Evolutionary conservation across 2,329 filamentous ascomycete species (phyloP).

Genomic region (Xylaria sp.): DNA sequence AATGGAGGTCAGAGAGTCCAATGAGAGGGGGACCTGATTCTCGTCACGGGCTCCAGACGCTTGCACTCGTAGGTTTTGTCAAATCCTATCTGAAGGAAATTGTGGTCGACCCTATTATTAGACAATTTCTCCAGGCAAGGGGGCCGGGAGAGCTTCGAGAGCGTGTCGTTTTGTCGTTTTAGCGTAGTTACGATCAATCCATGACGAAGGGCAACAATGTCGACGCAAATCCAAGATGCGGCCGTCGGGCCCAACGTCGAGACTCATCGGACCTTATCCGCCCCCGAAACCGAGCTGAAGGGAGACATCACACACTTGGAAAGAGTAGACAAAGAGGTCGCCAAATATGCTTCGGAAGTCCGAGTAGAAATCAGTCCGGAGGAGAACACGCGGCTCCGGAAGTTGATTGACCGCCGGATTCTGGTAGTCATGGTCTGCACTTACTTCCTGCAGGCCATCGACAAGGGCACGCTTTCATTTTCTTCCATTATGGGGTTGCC

Average conservation of each 20-base stretch:
- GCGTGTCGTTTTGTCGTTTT: neutral
- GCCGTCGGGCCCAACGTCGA: slow-evolving; percentile 27
- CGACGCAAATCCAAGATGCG: slow-evolving; percentile 19
- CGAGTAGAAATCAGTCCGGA: slow-evolving; percentile 53
- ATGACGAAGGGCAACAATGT: slow-evolving; percentile 21
- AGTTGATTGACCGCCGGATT: slow-evolving; percentile 61
- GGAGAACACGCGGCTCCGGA: slow-evolving; percentile 56
- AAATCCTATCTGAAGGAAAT: too few species aligned
- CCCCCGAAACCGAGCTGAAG: slow-evolving; percentile 40
- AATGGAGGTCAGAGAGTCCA: neutral
- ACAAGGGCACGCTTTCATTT: slow-evolving; percentile 62
- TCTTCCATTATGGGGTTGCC: slow-evolving; percentile 59
- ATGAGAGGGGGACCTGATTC: neutral
- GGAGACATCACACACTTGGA: slow-evolving; percentile 45
- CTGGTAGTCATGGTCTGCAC: slow-evolving; percentile 66
- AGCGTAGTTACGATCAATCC: neutral
- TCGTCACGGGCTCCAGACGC: neutral
- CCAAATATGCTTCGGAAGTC: slow-evolving; percentile 57
- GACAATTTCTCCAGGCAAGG: neutral
- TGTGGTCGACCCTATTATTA: too few species aligned
- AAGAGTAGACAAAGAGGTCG: slow-evolving; percentile 62
- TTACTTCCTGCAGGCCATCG: slow-evolving; percentile 66
- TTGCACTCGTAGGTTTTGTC: neutral
- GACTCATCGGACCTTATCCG: slow-evolving; percentile 27
- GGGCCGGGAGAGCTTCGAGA: neutral